A percentile compares a stretch with the other conserved stretches of the same genome.
Evolutionary conservation across 345 rosid species (phyloP).

Genomic region (Isatis tinctoria): DNA sequence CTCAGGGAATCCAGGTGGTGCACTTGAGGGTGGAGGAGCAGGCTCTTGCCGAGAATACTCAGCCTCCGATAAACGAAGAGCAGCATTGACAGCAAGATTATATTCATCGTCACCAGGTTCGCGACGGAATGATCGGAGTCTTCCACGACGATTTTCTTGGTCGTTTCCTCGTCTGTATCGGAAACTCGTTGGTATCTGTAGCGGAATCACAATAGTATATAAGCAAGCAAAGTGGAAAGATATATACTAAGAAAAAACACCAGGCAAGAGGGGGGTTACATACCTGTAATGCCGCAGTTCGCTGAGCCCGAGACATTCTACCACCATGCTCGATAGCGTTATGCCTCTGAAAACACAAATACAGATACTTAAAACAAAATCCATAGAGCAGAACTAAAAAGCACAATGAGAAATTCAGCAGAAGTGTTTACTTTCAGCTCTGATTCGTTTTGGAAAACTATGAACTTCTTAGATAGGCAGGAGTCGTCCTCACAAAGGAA

Average conservation of each 20-base stretch:
- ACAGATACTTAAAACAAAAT: neutral
- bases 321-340: conserved; percentile 92
- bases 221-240: neutral
- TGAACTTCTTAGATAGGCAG: conserved; percentile 86
- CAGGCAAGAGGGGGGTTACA: neutral
- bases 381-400: neutral
- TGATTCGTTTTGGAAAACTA: conserved; percentile 77
- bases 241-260: neutral
- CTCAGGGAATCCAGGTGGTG: conserved; percentile 40
- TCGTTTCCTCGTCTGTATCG: conserved; percentile 47
- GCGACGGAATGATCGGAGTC: conserved; percentile 55
- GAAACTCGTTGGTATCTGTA: conserved; percentile 93
- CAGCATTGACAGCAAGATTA: conserved; percentile 23
- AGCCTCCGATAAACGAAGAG: conserved; percentile 33
- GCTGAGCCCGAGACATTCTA: conserved; percentile 86
- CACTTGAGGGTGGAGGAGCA: conserved; percentile 40
- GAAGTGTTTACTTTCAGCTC: conserved; percentile 74
- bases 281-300: conserved; percentile 95
- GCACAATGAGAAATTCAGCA: neutral
- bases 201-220: conserved; percentile 4
- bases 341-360: conserved; percentile 64
- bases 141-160: conserved; percentile 72
- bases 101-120: conserved; percentile 55
- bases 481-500: conserved; percentile 91
- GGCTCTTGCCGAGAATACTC: conserved; percentile 31